Base-by-base conservation (phyloP, 2,329 filamentous ascomycete genomes). In the Monilinia vaccinii-corymbosi region DNA sequence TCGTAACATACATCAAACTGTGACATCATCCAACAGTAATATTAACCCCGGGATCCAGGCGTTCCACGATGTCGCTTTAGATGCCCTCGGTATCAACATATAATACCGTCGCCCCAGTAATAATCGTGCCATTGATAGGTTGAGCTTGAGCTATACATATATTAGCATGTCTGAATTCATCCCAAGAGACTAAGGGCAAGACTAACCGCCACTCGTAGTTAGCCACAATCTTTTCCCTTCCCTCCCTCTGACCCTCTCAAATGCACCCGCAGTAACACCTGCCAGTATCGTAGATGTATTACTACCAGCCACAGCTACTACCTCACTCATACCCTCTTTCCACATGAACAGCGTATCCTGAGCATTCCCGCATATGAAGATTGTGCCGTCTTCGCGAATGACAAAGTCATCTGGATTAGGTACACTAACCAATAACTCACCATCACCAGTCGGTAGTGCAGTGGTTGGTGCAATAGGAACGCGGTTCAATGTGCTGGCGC, bases 181-280 rank as follows among this genome's bases (percentile, higher is more conserved):
- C 25, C 14, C n/a, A 34, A 44, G 18, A 58, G 25, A 45, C 31
- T 13, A 28, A 52, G 8, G 18, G 25, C 18, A 13, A n/a, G 23
- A 60, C 60, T 63, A 14, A 65, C 62, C 61, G 32, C 62, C 57
- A 60, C 55, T 58, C 8, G 64, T 65, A 11, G 56, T 65, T 40
- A 65, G 45, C 46, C 60, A 65, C n/a, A 66, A 48, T 14, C 40
- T 51, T 13, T 60, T 49, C 4, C 25, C 18, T 50, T 61, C 58
- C 28, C 5, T 32, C 13, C 21, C 28, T 18, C 10, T 40, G 34
- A 46, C 40, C 32, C 56, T 58, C 31, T 62, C 62, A 60, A 66
- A 66, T 52, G 59, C 36, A n/a, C 47, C 58, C 11, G 63, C 63
- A 25, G 60, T 63, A 28, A 64, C 62, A n/a, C 59, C 62, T n/a